phyloP scores from a whole-genome alignment of 73 alveolate genomes.

The Durusdinium trenchii region DNA sequence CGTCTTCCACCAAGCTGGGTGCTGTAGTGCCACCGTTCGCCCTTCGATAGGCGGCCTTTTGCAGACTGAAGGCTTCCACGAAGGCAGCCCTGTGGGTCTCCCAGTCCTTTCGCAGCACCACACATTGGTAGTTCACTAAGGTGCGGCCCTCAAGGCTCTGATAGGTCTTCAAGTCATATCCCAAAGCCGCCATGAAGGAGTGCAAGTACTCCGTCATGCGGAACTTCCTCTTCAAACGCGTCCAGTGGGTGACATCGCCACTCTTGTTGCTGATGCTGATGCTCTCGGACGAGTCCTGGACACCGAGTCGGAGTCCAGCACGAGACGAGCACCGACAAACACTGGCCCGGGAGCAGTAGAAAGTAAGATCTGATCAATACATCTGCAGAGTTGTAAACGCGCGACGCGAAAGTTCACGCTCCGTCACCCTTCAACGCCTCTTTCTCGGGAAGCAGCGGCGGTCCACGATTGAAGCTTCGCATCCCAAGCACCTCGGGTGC shows the following conservation, averaged over 20 bases:
- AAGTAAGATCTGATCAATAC: too few species aligned
- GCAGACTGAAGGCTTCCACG: slow-evolving; percentile 46
- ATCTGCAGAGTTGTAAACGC: too few species aligned
- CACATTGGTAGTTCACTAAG: slow-evolving; percentile 48
- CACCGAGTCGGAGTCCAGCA: too few species aligned
- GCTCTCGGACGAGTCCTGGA: too few species aligned
- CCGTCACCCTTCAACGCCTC: background rate
- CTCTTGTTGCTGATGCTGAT: too few species aligned
- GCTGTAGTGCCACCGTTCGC: slow-evolving; percentile 87
- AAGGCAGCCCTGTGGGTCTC: background rate
- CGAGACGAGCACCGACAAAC: too few species aligned
- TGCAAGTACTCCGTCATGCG: slow-evolving; percentile 40
- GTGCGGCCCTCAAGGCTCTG: slow-evolving; percentile 35
- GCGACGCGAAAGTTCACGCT: too few species aligned
- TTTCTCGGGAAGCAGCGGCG: slow-evolving; percentile 50
- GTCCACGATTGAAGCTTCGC: slow-evolving; percentile 66
- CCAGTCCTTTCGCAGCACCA: slow-evolving; percentile 35
- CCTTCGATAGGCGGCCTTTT: slow-evolving; percentile 81
- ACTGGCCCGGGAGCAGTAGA: too few species aligned
- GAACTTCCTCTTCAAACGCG: background rate
- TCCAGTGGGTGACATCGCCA: slow-evolving; percentile 34
- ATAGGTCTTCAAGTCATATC: background rate
- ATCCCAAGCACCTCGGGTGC: slow-evolving; percentile 40
- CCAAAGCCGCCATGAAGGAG: slow-evolving; percentile 45
- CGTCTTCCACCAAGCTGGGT: slow-evolving; percentile 14